Conservation (phyloP, 441 rosid genomes). For the Arabidopsis lyrata region DNA sequence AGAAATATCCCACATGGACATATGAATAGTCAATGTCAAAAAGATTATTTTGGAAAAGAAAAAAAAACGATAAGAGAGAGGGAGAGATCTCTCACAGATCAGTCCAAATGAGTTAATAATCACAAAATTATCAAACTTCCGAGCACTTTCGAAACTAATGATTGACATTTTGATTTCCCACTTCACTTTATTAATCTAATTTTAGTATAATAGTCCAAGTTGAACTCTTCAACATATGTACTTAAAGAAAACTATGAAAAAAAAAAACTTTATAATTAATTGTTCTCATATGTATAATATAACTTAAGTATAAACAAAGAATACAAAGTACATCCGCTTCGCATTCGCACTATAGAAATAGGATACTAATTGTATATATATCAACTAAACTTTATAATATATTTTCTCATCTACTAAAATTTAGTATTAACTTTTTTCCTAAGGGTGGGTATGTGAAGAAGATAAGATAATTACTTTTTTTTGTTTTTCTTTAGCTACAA, state of each 20-base stretch:
- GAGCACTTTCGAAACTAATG: conserved; percentile 47
- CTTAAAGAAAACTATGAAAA: background rate
- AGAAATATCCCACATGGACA: conserved; percentile 44
- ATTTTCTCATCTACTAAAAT: conserved; percentile 2
- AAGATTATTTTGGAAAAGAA: background rate
- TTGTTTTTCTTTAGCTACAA: background rate
- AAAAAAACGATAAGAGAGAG: background rate
- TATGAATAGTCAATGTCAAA: conserved; percentile 42
- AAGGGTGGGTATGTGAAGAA: conserved; percentile 1
- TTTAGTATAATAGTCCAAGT: conserved; percentile 24
- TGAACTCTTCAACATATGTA: conserved; percentile 20
- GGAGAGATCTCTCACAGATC: conserved; percentile 25
- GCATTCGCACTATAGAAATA: conserved; percentile 12
- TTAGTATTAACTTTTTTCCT: conserved; percentile 10
- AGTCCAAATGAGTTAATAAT: conserved; percentile 39
- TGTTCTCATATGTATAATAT: background rate
- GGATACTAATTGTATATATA: conserved; percentile 14
- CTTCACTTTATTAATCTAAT: conserved; percentile 7
- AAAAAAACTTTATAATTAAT: background rate
- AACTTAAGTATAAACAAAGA: conserved; percentile 33
- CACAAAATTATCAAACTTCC: conserved; percentile 33
- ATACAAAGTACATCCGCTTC: conserved; percentile 22
- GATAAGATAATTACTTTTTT: conserved; percentile 13
- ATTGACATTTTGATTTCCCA: conserved; percentile 43
- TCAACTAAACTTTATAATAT: conserved; percentile 22